phyloP scores from a whole-genome alignment of 768 basidiomycete genomes.

The Boletus sp. region DNA sequence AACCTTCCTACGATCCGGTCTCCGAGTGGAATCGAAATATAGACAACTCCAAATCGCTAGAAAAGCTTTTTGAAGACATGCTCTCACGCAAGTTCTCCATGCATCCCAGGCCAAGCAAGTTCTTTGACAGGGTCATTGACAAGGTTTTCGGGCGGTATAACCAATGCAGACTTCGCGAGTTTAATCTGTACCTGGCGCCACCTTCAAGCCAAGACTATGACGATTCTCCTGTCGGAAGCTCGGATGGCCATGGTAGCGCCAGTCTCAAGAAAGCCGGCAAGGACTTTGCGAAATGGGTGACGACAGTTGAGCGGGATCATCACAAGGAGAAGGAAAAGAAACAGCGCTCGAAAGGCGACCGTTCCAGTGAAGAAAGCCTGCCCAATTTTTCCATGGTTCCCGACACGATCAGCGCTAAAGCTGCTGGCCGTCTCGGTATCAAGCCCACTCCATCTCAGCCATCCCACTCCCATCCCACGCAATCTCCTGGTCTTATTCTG shows the following conservation, averaged over 20 bases:
- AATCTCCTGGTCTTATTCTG: constrained; percentile 64
- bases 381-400: constrained; percentile 22
- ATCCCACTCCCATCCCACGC: constrained; percentile 35
- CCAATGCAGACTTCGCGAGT: constrained; percentile 42
- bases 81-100: constrained; percentile 50
- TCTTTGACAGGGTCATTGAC: constrained; percentile 45
- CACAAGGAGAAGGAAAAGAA: constrained; percentile 28
- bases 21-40: constrained; percentile 43
- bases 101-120: constrained; percentile 50
- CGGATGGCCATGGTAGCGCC: constrained; percentile 25
- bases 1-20: constrained; percentile 22
- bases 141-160: constrained; percentile 51
- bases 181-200: constrained; percentile 60
- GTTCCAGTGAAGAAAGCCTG: constrained; percentile 28
- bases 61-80: constrained; percentile 61
- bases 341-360: constrained; percentile 20
- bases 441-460: constrained; percentile 13
- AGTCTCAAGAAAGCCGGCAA: constrained; percentile 30
- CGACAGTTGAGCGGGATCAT: constrained; percentile 36
- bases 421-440: constrained; percentile 39
- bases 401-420: constrained; percentile 35
- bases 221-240: constrained; percentile 21
- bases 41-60: constrained; percentile 45
- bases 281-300: constrained; percentile 37
- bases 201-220: constrained; percentile 24